A percentile compares a stretch with the other conserved stretches of the same genome.
These are phyloP conservation scores for Brassica carinata DNA, from an alignment of 345 rosid species.

Conservation along the genomic window DNA sequence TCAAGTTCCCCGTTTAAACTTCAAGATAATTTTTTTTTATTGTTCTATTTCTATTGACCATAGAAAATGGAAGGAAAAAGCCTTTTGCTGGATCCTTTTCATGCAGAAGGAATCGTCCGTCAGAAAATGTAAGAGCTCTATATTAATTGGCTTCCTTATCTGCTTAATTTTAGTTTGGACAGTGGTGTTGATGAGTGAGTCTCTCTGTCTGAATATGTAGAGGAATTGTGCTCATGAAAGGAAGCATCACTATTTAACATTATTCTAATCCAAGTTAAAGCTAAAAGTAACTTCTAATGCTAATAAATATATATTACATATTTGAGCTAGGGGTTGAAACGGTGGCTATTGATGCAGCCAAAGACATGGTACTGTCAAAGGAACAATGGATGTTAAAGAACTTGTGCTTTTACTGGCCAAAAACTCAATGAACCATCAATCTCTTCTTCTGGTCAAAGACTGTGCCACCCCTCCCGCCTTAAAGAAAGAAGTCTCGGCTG, in stretches of 20 bases:
- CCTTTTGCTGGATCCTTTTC: constrained; percentile 12
- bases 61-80: constrained; percentile 65
- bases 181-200: background rate
- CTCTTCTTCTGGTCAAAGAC: too few species aligned
- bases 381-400: constrained; percentile 73
- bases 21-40: too few species aligned
- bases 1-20: too few species aligned
- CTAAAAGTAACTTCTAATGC: background rate
- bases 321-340: constrained; percentile 56
- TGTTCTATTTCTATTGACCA: too few species aligned
- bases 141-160: background rate
- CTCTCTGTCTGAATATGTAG: too few species aligned
- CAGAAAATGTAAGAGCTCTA: constrained; percentile 54
- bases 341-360: constrained; percentile 58
- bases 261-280: too few species aligned
- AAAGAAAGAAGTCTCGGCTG: constrained; percentile 35
- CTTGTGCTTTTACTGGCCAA: constrained; percentile 50
- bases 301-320: background rate
- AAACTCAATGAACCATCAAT: constrained; percentile 60
- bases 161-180: background rate
- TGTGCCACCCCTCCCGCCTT: constrained; percentile 20
- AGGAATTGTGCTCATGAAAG: too few species aligned
- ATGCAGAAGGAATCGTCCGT: constrained; percentile 65
- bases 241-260: too few species aligned
- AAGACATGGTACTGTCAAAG: constrained; percentile 76